Base-by-base conservation (phyloP, 2,329 filamentous ascomycete species). In the Diaporthe nobilis region DNA sequence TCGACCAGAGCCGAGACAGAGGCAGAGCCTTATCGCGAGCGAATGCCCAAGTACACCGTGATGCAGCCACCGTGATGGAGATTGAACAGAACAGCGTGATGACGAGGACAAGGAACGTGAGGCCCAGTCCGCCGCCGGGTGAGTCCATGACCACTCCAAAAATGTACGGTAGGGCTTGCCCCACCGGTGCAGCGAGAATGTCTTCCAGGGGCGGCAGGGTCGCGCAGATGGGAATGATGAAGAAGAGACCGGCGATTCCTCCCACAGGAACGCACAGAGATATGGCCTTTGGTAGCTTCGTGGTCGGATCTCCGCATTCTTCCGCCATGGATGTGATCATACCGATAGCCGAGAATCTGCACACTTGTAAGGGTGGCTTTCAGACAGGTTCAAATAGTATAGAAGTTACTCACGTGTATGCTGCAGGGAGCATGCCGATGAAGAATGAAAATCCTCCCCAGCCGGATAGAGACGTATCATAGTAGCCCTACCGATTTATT, bases 11-110 rank as follows among this genome's bases (percentile, higher is more conserved):
- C 4, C 81, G 78, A 7, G 87, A 87, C 10, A 89, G 83, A 3
- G 90, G 90, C 61, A 91, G 88, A 58, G 89, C 89, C 55, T 87
- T 87, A 79, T 92, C 90, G 76, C 90, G 87, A 49, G 90, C 90
- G 78, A 94, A 92, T 10, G 91, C 92, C 85, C 92, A 90, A 2
- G 90, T 92, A 81, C 91, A 92, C 51, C 92, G 89, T 51, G 91
- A 93, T 0, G 92, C 88, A 6, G 92, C 91, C 15, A 93, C 92
- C 4, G 92, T 92, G 81, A 93, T 92, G 31, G 91, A 91, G 57
- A 93, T 90, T 70, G 89, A 90, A 80, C 90, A 91, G 80, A 91
- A 87, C 60, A 92, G 81, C 25, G 88, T 90, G 73, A 92, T 87
- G 49, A 91, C 85, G 63, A 91, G 85, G 44, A 92, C 84, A 1